Evolutionary conservation across 164 flowering plant species (phyloP), one percentile per base, ranked within the genome.

Genomic region (Vitis amurensis): DNA sequence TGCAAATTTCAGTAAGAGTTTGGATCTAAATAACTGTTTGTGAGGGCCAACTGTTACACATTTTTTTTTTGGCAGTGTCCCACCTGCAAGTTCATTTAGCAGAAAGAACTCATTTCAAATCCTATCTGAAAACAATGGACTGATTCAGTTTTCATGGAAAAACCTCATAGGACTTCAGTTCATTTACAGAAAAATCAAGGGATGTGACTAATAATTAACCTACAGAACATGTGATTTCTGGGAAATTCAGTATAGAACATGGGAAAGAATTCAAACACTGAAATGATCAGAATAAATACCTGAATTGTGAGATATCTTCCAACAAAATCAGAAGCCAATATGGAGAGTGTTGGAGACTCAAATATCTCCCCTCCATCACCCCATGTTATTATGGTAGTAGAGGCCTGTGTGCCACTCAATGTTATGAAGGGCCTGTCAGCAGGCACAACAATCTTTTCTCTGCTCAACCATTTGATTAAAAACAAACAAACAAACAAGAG

Each of bases 351-450:
- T 11, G 94, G 71, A 55, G 88, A 79, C 0, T 73, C 76, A 27
- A 67, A 80, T 16, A 85, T 80, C 0, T 78, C 80, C 6, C 88
- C 88, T n/a, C 84, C 62, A 4, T 77, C 85, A 15, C 58, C 68
- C 90, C 86, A 80, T 66, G 90, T 87, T 59, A 91, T 74, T 10
- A 86, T 74, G 15, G 90, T 88, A 2, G 77, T 60, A 5, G 30
- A 29, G 11, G 86, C 78, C 2, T 69, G 47, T 14, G 83, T 73
- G 1, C 97, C 97, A 69, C 92, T 88, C 64, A 91, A 29, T 50
- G 91, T 89, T 71, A 91, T 78, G 77, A 73, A 91, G n/a, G 92
- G 97, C 75, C 85, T 91, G 63, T 87, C 81, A 0, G 75, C 88
- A 4, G 93, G 90, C 27, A 91, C 84, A 49, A 81, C 79, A 12